Base-by-base conservation (phyloP, 2,329 filamentous ascomycete species). In the Fusarium nanum region DNA sequence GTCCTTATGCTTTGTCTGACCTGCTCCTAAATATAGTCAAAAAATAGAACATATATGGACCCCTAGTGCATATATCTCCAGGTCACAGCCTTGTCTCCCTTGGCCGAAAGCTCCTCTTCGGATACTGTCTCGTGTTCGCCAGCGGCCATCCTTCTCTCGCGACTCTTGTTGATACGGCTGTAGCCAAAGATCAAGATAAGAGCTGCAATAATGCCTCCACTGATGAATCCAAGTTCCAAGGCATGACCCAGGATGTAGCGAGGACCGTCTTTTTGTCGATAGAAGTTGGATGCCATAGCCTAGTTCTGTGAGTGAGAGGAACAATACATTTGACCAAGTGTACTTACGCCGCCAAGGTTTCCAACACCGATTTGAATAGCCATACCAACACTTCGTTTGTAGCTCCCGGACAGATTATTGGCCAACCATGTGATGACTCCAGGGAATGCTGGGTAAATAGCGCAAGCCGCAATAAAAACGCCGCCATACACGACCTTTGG, bases 401-500 rank as follows among this genome's bases (percentile, higher is more conserved):
- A 85, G 47, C 81, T 83, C 0, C 84, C 84, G 58, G 94, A 89
- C 13, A 92, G 85, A 64, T 97, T 97, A 77, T 96, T 97, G 34
- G 88, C 87, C 1, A 90, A 82, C 93, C 93, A 97, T 0, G 91
- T 85, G 53, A 97, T 91, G 1, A 91, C 91, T 56, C 94, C 94
- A 0, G 92, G 83, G 60, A 96, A 92, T 28, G 88, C 89, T 0
- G 93, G 92, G 71, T 95, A 96, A 59, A 96, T 94, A 4, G 92
- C 91, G 60, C 93, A 86, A 0, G 93, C 91, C 0, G 88, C 91
- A 1, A 97, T 82, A 78, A 94, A 97, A 0, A 91, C 90, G 0
- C 91, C 93, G 0, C 87, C 91, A 71, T 97, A 97, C 13, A 88
- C 84, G 0, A 89, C 88, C 2, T 83, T 83, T 2, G 89, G 84